Evolutionary conservation across 2,329 filamentous ascomycete species (phyloP), one percentile per base, ranked within the genome.

Genomic region (Talaromyces sp.): DNA sequence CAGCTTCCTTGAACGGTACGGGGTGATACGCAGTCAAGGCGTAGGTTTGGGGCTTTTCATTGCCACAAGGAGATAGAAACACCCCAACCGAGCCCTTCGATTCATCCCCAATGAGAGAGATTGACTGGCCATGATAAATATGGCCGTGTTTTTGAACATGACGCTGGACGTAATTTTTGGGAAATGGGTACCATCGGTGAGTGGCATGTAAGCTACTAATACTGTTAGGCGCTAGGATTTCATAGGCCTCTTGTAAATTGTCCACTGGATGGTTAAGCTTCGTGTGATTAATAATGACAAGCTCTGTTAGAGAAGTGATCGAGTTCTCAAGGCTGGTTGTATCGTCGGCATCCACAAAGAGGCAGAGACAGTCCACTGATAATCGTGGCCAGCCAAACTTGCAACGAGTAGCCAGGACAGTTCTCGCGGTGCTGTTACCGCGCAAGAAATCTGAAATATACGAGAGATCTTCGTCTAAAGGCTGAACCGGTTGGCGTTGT

Each of bases 91-190:
- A 60, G 35, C 58, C 58, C 50, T 57, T 60, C 19, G 53, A 32
- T 55, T 60, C 54, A 14, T 51, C 35, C 27, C 31, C 43, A 43
- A 52, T 57, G 4, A 60, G 54, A 26, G 58, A 60, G 26, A 60
- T 60, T n/a, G 58, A 60, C 58, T 60, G 54, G n/a, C 58, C 58
- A 31, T 57, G 58, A 26, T 53, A 56, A 11, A 57, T 41, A 53
- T 35, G 27, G 19, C 31, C 58, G 17, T 26, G 17, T 43, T 26
- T n/a, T 53, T 13, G n/a, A 38, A 60, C 46, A 24, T 17, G n/a
- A 35, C 58, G 54, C 27, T 3, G n/a, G 21, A 53, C 24, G 43
- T 5, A 21, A 27, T 57, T 60, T 53, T 26, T 29, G 3, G 9
- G 24, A 53, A 53, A 9, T 6, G 1, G 4, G 50, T 53, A 53